Base-by-base conservation (phyloP, 257 asterid genomes). In the Leonotis leonurus region DNA sequence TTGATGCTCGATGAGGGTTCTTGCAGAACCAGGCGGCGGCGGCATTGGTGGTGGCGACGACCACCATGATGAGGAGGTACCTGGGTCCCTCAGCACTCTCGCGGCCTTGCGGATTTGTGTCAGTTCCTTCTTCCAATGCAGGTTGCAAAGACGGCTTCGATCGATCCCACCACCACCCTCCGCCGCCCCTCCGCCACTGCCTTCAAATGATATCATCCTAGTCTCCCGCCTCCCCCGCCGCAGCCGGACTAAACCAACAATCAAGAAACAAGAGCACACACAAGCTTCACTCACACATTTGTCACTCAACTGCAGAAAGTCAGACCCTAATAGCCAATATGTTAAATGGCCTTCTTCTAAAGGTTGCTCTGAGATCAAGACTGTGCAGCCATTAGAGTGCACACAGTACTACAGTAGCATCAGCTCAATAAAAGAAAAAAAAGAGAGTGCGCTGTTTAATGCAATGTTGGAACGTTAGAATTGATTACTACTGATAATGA, bases 41-140 rank as follows among this genome's bases (percentile, higher is more conserved):
- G 60, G 67, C 6, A 76, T 60, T 4, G 95, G 96, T 2, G 95
- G 81, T 70, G 60, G 67, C 5, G 90, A 90, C 5, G 87, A 80
- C 77, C 89, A 74, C 95, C 90, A 82, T 10, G 95, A 72, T 4
- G 93, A 81, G 29, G 87, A 80, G 55, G 97, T 90, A 11, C 94
- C 96, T n/a, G 97, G 97, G 77, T 90, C 98, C 64, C 85, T 77
- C 12, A 90, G 72, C 44, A 64, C 89, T 33, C 85, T 75, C 30
- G 96, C 88, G 2, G 95, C 94, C 80, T 88, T 90, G 61, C 88
- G 83, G 67, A 90, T 85, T 72, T 85, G 94, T 0, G 95, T 88
- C 51, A 88, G 39, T 58, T 90, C 96, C 56, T 86, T 90, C 84
- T 86, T 90, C 88, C 83, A 81, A 78, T 90, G 96, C 64, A 90